Percentiles rank a stretch among this genome's conserved stretches.
phyloP scores from a whole-genome alignment of 2,329 filamentous ascomycete genomes.

The Fusarium armeniacum region DNA sequence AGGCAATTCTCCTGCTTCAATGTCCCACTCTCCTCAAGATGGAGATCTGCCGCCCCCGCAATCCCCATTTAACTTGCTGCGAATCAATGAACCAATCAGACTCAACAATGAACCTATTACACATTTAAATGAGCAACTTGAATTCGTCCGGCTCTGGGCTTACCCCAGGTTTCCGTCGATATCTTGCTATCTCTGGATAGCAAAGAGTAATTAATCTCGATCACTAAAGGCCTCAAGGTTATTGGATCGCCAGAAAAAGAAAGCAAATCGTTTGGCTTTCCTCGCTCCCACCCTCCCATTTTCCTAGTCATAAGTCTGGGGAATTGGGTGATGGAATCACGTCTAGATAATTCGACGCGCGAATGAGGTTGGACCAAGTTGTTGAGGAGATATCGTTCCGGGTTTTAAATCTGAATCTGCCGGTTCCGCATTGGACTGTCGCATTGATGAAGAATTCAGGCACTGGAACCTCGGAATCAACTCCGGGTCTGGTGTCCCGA shows the following conservation, averaged over 20 bases:
- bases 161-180: conserved; percentile 50
- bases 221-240: conserved; percentile 45
- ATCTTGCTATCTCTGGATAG: conserved; percentile 42
- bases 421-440: conserved; percentile 38
- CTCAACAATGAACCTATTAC: conserved; percentile 33
- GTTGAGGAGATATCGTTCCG: conserved; percentile 27
- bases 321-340: conserved; percentile 47
- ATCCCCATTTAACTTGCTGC: conserved; percentile 34
- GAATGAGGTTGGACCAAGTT: conserved; percentile 44
- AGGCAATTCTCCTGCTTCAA: conserved; percentile 16
- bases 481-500: conserved; percentile 30
- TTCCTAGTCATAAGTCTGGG: conserved; percentile 26
- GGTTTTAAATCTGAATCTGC: conserved; percentile 42
- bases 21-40: conserved; percentile 25
- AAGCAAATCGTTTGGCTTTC: conserved; percentile 29
- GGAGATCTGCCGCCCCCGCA: conserved; percentile 50
- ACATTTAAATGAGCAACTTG: conserved; percentile 46
- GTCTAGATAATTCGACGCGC: conserved; percentile 39
- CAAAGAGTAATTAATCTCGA: conserved; percentile 41
- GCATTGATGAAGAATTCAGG: conserved; percentile 13
- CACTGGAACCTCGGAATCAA: conserved; percentile 18
- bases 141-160: conserved; percentile 30
- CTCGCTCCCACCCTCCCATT: conserved; percentile 28
- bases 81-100: conserved; percentile 30
- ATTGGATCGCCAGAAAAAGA: conserved; percentile 44